Percentiles rank a stretch among this genome's conserved stretches.
Conservation (phyloP, 2,329 filamentous ascomycete species). For the Stagonosporopsis tanaceti region DNA sequence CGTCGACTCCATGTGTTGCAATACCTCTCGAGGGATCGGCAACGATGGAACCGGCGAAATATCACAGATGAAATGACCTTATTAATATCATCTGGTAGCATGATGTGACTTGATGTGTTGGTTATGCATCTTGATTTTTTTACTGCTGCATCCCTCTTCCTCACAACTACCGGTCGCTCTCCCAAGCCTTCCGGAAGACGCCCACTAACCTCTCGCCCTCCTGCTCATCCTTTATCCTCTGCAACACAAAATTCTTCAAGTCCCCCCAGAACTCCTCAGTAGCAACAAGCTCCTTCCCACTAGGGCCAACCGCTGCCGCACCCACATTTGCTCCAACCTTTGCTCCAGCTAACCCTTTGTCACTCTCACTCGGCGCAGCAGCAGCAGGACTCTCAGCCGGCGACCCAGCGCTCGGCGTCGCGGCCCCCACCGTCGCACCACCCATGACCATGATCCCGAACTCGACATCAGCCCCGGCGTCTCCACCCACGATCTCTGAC, state of each 20-base stretch:
- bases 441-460: slow-evolving; percentile 90
- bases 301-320: slow-evolving; percentile 58
- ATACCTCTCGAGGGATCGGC: slow-evolving; percentile 24
- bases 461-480: slow-evolving; percentile 67
- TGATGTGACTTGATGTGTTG: slow-evolving; percentile 15
- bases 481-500: slow-evolving; percentile 71
- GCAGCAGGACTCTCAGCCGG: slow-evolving; percentile 57
- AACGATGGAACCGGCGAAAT: slow-evolving; percentile 32
- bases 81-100: slow-evolving; percentile 22
- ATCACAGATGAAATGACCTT: slow-evolving; percentile 29
- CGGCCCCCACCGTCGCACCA: slow-evolving; percentile 49
- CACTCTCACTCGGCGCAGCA: slow-evolving; percentile 62
- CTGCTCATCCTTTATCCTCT: slow-evolving; percentile 75
- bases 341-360: slow-evolving; percentile 47
- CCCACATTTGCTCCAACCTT: slow-evolving; percentile 26
- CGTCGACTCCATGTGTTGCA: slow-evolving; percentile 23
- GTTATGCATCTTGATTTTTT: background rate
- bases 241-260: slow-evolving; percentile 79
- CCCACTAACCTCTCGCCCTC: slow-evolving; percentile 70
- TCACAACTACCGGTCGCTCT: slow-evolving; percentile 46
- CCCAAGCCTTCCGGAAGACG: slow-evolving; percentile 77
- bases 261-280: slow-evolving; percentile 87
- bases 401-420: slow-evolving; percentile 48
- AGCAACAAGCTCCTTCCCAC: slow-evolving; percentile 67
- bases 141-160: background rate